Percentiles rank a stretch among this genome's conserved stretches.
These are phyloP conservation scores for Suhomyces prunicola DNA, from an alignment of 805 yeast genomes.

Conservation along the genomic window DNA sequence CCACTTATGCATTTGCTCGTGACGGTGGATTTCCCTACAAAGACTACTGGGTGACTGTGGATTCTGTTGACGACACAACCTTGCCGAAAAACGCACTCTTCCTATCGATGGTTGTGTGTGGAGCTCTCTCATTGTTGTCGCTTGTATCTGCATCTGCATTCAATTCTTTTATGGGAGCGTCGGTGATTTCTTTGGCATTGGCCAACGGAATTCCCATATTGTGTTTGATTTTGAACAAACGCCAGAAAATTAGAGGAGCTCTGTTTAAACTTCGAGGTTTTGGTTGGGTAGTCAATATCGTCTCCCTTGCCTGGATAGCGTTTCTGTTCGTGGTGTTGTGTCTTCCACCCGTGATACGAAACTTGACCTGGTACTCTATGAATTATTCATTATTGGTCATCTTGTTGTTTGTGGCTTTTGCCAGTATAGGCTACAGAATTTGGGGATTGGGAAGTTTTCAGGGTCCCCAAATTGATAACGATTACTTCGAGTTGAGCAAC, in stretches of 20 bases:
- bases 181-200: constrained; percentile 69
- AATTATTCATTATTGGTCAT: constrained; percentile 69
- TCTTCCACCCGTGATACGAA: constrained; percentile 59
- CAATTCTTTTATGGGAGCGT: constrained; percentile 80
- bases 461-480: constrained; percentile 57
- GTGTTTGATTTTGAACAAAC: constrained; percentile 54
- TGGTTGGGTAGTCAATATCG: constrained; percentile 61
- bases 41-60: constrained; percentile 63
- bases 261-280: constrained; percentile 59
- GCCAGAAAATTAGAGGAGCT: constrained; percentile 63
- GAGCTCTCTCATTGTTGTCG: constrained; percentile 60
- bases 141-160: constrained; percentile 71
- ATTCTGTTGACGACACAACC: constrained; percentile 49
- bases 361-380: constrained; percentile 42
- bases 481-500: constrained; percentile 37
- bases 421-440: constrained; percentile 47
- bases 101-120: constrained; percentile 60
- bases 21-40: constrained; percentile 76
- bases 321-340: constrained; percentile 62
- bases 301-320: constrained; percentile 59
- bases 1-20: constrained; percentile 79
- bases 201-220: constrained; percentile 77
- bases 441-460: constrained; percentile 66
- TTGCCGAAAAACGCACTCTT: constrained; percentile 71
- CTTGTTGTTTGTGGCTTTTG: constrained; percentile 42